Evolutionary conservation across 129 eudicot genomes (phyloP).

Genomic region (Smallanthus sonchifolius): DNA sequence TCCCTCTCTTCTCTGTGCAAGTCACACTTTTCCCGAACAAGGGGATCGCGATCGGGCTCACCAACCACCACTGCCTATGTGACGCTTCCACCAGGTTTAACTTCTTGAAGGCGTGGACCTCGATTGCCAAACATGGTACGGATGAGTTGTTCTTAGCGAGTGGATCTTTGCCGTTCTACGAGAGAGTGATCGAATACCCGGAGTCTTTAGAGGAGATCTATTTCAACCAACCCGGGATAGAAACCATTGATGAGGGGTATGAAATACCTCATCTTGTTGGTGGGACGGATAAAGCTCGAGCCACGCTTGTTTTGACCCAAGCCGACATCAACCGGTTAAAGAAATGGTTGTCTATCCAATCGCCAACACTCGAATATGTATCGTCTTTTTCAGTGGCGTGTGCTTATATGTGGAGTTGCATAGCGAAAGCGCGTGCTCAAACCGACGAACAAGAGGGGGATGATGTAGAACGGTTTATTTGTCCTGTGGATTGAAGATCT

Average conservation of each 20-base stretch:
- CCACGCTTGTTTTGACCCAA: conserved; percentile 28
- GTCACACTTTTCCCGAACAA: conserved; percentile 31
- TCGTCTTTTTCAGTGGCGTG: conserved; percentile 38
- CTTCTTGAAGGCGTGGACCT: conserved; percentile 45
- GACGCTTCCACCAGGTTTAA: conserved; percentile 31
- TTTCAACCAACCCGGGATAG: conserved; percentile 1
- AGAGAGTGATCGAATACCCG: conserved; percentile 17
- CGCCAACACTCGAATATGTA: conserved; percentile 17
- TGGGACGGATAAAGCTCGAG: conserved; percentile 32
- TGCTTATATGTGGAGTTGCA: conserved; percentile 37
- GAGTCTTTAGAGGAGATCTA: not conserved
- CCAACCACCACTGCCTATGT: conserved; percentile 30
- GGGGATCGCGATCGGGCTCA: conserved; percentile 43
- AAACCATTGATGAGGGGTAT: not conserved
- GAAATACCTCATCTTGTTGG: conserved; percentile 18
- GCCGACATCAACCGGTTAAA: conserved; percentile 29
- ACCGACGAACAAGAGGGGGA: not conserved
- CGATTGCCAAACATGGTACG: conserved; percentile 22
- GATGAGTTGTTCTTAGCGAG: conserved; percentile 8
- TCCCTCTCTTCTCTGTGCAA: conserved; percentile 36
- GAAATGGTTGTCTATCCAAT: not conserved
- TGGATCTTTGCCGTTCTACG: conserved; percentile 22
- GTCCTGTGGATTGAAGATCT: conserved; percentile 20
- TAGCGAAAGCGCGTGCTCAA: conserved; percentile 18
- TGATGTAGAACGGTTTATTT: conserved; percentile 14